Base-by-base conservation (phyloP, 345 rosid genomes). In the Pseudoturritis turrita region DNA sequence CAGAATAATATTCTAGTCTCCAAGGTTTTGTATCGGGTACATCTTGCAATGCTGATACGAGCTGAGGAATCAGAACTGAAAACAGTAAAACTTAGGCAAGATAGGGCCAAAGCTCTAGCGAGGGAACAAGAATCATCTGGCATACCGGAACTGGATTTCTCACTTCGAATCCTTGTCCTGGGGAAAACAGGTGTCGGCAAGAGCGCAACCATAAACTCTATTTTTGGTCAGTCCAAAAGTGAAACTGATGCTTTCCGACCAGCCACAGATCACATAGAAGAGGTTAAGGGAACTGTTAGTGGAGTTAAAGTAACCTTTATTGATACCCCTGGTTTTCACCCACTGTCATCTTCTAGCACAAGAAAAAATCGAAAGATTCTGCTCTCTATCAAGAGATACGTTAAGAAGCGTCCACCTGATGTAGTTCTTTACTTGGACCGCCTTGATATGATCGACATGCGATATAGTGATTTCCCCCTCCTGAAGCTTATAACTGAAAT, bases 111-210 rank as follows among this genome's bases (percentile, higher is more conserved):
- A 78, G 78, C 75, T 54, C 59, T 83, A 19, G 96, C 96, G 31
- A 88, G 77, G 72, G 87, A 83, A 66, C 90, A 87, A 65, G 97
- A 95, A 85, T 83, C 80, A 17, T 57, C 87, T 76, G 96, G 91
- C 21, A n/a, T 50, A 59, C 96, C 90, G 11, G 85, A 82, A 58
- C 61, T 91, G 47, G 79, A 91, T 83, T 89, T 86, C 77, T 83
- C 93, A 37, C 31, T 88, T 33, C 81, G 88, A 80, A 82, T 91
- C 75, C 90, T 95, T 54, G 90, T 91, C 61, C 70, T 95, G 15
- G 97, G 99, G 54, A 95, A 82, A 83, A 87, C 99, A n/a, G 96
- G 97, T 12, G 95, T 91, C 26, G 96, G 99, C 77, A 95, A 95
- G 85, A 95, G 97, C 78, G 96, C 99, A 39, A 95, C 99, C 37